Base-by-base conservation (phyloP, 768 basidiomycete genomes). In the Serendipita sp. region DNA sequence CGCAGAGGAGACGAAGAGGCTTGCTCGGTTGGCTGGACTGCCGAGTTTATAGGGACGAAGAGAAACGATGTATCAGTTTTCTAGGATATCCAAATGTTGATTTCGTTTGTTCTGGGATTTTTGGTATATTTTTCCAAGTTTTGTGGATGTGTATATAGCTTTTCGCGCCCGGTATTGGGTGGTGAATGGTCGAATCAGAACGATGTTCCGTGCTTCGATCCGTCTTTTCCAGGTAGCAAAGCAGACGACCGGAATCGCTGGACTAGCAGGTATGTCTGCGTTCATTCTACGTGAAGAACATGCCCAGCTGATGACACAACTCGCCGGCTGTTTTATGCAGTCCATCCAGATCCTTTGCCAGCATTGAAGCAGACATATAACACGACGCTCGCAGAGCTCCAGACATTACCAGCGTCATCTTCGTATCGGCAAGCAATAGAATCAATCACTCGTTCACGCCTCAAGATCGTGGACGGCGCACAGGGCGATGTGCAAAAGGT, bases 271-370 rank as follows among this genome's bases (percentile, higher is more conserved):
- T 58, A 58, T 34, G 13, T 24, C 24, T 24, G 17, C 17, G 24
- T 11, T 3, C 31, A 28, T 22, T n/a, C 22, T 58, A 11, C 17
- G 17, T 33, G 22, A 58, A 33, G 31, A 38, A 7, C 13, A 22
- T 58, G n/a, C 11, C 34, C 34, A 38, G 53, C 31, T 58, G 53
- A 22, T 58, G 53, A 17, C 9, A 58, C 31, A 20, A 11, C 28
- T 50, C 20, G 45, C 45, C 34, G 34, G 9, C 5, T 48, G 24
- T 11, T n/a, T 26, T 31, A 17, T 28, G 9, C 26, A 58, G 53
- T 58, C 53, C 53, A 58, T 58, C 53, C 53, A 28, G 53, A 58
- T 34, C 53, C 53, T 17, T 58, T 58, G 31, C 53, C 53, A 33
- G 53, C 30, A 24, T 33, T 58, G 22, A 58, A 58, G 24, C 53